Conservation (phyloP, 2,329 filamentous ascomycete species). For the Aspergillus quadricinctus region DNA sequence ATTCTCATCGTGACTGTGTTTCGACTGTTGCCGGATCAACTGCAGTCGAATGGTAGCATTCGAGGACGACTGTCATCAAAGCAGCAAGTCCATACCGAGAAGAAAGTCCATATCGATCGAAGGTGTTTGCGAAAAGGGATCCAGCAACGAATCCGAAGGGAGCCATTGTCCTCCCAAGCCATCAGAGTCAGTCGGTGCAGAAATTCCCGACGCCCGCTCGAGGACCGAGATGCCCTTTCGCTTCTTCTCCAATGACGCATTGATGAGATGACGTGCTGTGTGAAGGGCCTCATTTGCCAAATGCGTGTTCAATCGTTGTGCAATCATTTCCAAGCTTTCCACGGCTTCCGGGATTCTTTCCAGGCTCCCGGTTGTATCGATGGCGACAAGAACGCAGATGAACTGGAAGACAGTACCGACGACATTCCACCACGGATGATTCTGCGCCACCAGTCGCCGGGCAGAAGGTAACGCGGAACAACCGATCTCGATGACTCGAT, state of each 20-base stretch:
- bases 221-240: slow-evolving; percentile 17
- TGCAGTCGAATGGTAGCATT: background rate
- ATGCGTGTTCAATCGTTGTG: slow-evolving; percentile 24
- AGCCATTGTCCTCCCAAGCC: background rate
- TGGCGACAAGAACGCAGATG: slow-evolving; percentile 38
- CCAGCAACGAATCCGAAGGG: background rate
- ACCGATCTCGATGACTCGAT: slow-evolving; percentile 33
- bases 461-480: slow-evolving; percentile 32
- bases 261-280: slow-evolving; percentile 19
- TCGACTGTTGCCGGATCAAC: background rate
- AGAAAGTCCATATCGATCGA: background rate
- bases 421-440: slow-evolving; percentile 43
- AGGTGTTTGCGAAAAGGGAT: background rate
- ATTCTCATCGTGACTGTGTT: background rate
- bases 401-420: slow-evolving; percentile 42
- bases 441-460: slow-evolving; percentile 27
- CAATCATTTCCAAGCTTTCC: slow-evolving; percentile 36
- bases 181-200: background rate
- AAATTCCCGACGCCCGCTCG: slow-evolving; percentile 6
- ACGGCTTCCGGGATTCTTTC: slow-evolving; percentile 33
- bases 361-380: slow-evolving; percentile 36
- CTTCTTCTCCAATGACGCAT: slow-evolving; percentile 24
- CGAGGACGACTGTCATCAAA: background rate
- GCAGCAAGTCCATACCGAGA: background rate
- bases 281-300: slow-evolving; percentile 31